Base-by-base conservation (phyloP, 208 protist species). In the Novymonas esmeraldas region DNA sequence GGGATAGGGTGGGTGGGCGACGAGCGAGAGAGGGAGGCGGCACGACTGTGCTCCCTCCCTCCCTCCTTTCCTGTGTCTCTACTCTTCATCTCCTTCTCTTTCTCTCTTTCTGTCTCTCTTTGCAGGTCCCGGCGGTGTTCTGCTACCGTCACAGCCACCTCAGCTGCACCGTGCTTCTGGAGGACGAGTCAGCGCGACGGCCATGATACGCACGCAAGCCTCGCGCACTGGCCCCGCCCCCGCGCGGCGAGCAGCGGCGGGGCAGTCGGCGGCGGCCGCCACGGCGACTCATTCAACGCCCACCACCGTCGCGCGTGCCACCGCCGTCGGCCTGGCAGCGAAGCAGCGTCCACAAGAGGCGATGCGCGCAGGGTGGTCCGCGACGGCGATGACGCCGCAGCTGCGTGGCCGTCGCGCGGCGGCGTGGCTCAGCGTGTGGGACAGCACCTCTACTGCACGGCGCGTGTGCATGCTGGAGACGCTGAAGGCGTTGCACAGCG, bases 401-500 rank as follows among this genome's bases (percentile, higher is more conserved):
- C 34, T 87, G 34, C 49, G 44, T 45, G 90, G 90, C 31, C 34
- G 54, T 22, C 84, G 90, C 6, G 90, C 87, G 16, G 76, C 81
- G 5, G 75, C 72, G 20, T 95, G 86, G 85, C 41, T 93, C 18
- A 28, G 58, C 3, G 60, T 75, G 44, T 97, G 92, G 89, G 92
- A 97, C 65, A 85, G 66, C 58, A 85, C 73, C 18, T 78, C 61
- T 18, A 45, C 64, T 24, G 38, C 34, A 2, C 39, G 67, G 9
- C 89, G 92, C 16, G 59, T 83, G 51, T 55, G 59, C 38, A 64
- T 97, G n/a, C 74, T 97, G n/a, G 73, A 81, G 61, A 75, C 79
- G 9, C 89, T 97, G 57, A 59, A 82, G 42, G 16, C 16, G 20
- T 52, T 93, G 3, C 92, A 97, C 77, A 67, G 54, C 0, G 73